Evolutionary conservation across 192 early-diverging fungal species (phyloP), one percentile per base, ranked within the genome.

Genomic region (Mortierella antarctica): DNA sequence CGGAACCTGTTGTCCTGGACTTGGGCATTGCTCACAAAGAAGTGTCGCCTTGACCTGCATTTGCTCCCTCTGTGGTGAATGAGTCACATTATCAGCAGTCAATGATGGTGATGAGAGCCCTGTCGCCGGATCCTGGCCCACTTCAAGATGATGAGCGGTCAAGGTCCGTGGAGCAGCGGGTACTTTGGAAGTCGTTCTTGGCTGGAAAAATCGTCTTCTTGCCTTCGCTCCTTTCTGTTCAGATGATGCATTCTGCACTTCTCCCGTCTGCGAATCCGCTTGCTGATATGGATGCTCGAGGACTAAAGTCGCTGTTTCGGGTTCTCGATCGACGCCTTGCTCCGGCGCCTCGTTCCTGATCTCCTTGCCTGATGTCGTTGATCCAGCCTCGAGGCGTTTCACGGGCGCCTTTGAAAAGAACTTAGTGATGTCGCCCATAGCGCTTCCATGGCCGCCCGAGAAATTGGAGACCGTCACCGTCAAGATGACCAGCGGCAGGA

Each of bases 361-460:
- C 42, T 14, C 23, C 63, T 47, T 41, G n/a, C 18, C 46, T 45
- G 39, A 9, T 12, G 50, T 4, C 40, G 12, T 10, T 42, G 52
- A 6, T 53, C 31, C 31, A 3, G 31, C 31, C 31, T 31, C 31
- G 3, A 31, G 31, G 31, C 31, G 31, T 31, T 31, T 31, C 31
- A 31, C 40, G 12, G 77, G 61, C 40, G 65, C 60, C 50, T 72
- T 80, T 14, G 77, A 71, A 63, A 80, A 80, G 47, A 80, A 80
- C 60, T 80, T 80, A 57, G 77, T 80, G 45, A 80, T 80, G 48
- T 80, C 70, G 7, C 70, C 70, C 65, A 80, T 56, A 4, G 70
- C 65, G 58, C 65, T 68, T 11, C 59, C 70, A 41, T 58, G 50
- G 9, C 69, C 70, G 2, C 31, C 65, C 4, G 65, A 65, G 51